Conservation (phyloP, 805 yeast genomes). For the Ogataea saltuana region DNA sequence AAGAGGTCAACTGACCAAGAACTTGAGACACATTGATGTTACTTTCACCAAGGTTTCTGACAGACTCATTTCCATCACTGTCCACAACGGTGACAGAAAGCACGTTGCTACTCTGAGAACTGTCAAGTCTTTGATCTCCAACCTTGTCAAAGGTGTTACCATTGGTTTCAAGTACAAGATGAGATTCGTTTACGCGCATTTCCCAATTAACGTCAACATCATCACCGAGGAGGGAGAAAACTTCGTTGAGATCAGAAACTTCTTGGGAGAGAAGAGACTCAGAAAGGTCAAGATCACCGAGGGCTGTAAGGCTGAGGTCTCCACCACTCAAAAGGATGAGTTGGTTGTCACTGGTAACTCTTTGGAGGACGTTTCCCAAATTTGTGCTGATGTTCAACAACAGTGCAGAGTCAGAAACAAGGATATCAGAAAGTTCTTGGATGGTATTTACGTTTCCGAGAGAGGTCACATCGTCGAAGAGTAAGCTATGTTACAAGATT, state of each 20-base stretch:
- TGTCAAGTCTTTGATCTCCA: slow-evolving; percentile 90
- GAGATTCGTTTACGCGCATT: slow-evolving; percentile 99
- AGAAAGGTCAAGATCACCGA: slow-evolving; percentile 83
- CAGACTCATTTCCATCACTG: slow-evolving; percentile 80
- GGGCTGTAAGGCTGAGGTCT: slow-evolving; percentile 85
- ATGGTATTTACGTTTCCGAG: slow-evolving; percentile 99
- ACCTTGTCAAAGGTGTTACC: slow-evolving; percentile 98
- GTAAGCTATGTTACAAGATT: slow-evolving; percentile 9
- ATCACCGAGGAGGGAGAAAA: slow-evolving; percentile 72
- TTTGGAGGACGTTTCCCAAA: slow-evolving; percentile 94
- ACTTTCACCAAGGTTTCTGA: slow-evolving; percentile 79
- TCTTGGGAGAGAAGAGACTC: slow-evolving; percentile 98
- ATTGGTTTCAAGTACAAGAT: slow-evolving; percentile 99
- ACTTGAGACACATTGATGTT: slow-evolving; percentile 92
- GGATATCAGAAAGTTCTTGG: slow-evolving; percentile 99
- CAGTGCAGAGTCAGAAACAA: slow-evolving; percentile 98
- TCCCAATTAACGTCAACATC: slow-evolving; percentile 98
- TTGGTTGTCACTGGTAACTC: slow-evolving; percentile 92
- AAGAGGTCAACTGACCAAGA: slow-evolving; percentile 91
- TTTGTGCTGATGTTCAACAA: slow-evolving; percentile 98
- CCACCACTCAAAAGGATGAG: slow-evolving; percentile 91
- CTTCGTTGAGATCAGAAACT: slow-evolving; percentile 96
- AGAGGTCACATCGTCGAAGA: slow-evolving; percentile 79
- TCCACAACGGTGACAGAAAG: slow-evolving; percentile 99
- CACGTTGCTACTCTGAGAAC: slow-evolving; percentile 99